Evolutionary conservation across 164 flowering plant genomes (phyloP).

Genomic region (Piper longum): DNA sequence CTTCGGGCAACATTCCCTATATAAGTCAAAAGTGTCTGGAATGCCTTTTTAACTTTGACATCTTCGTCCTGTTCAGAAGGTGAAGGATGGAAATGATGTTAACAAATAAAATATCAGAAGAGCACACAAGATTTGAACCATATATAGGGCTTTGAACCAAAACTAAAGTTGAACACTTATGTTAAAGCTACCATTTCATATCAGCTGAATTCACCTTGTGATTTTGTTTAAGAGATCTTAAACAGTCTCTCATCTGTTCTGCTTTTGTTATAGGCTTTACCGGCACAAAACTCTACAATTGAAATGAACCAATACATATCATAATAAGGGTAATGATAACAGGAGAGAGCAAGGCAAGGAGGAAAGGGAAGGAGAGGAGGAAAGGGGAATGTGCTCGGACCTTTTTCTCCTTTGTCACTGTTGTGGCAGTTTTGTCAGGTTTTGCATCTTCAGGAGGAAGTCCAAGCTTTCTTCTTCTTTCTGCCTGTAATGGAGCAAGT

Average conservation of each 20-base stretch:
- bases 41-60: slow-evolving; percentile 86
- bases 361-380: too few relatives aligned
- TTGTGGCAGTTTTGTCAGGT: slow-evolving; percentile 46
- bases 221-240: slow-evolving; percentile 74
- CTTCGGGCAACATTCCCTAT: slow-evolving; percentile 76
- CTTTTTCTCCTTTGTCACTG: slow-evolving; percentile 79
- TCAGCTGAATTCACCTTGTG: slow-evolving; percentile 47
- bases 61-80: slow-evolving; percentile 60
- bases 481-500: slow-evolving; percentile 43
- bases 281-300: slow-evolving; percentile 58
- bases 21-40: slow-evolving; percentile 82
- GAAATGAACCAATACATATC: not conserved
- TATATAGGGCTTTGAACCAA: not conserved
- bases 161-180: not conserved
- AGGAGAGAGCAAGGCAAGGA: not conserved
- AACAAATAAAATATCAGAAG: not conserved
- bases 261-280: slow-evolving; percentile 82
- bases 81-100: slow-evolving; percentile 5
- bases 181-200: not conserved
- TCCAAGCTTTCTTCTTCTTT: slow-evolving; percentile 92
- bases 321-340: not conserved
- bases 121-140: not conserved
- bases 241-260: slow-evolving; percentile 87
- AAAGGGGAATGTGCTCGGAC: slow-evolving; percentile 14
- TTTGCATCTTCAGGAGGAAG: slow-evolving; percentile 80